Base-by-base conservation (phyloP, 2,329 filamentous ascomycete genomes). In the Monilinia vaccinii-corymbosi region DNA sequence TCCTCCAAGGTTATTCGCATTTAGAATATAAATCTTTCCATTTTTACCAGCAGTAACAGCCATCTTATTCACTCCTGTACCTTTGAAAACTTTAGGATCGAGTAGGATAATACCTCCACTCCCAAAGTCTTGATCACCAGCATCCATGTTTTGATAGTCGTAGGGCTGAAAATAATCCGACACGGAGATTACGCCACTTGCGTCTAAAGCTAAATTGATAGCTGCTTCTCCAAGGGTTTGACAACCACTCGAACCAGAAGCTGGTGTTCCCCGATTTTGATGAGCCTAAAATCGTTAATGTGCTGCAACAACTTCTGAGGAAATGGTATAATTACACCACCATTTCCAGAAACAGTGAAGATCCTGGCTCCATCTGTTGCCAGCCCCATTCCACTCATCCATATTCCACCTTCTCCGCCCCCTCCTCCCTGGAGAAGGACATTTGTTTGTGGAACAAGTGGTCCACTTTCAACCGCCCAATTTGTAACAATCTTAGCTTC, bases 111-210 rank as follows among this genome's bases (percentile, higher is more conserved):
- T 59, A 2, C 72, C 72, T 18, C 71, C 70, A 2, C 73, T 68
- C 4, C 74, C 75, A 51, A 77, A 69, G 61, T 77, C 75, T 60
- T 72, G 71, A 56, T 76, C 74, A 21, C 70, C 74, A 13, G 71
- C 71, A 63, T 75, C 72, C 58, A 75, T 65, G 34, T 70, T 67
- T 38, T 42, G 36, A 16, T 76, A 76, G 58, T 76, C 74, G 60
- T 71, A 75, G 0, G 76, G 74, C 64, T 76, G 70, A 61, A 76
- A 77, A 61, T 75, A 77, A 59, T 77, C 75, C 28, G 67, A 63
- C 8, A 73, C 52, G 9, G 67, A 65, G 14, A 75, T 56, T 18
- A 67, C 69, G 4, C 69, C 71, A 13, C 62, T 67, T 16, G 23
- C 46, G 34, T 62, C 50, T 16, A 76, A 67, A 0, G 73, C 75